Evolutionary conservation across 257 asterid genomes (phyloP).

Genomic region (Prunella vulgaris): DNA sequence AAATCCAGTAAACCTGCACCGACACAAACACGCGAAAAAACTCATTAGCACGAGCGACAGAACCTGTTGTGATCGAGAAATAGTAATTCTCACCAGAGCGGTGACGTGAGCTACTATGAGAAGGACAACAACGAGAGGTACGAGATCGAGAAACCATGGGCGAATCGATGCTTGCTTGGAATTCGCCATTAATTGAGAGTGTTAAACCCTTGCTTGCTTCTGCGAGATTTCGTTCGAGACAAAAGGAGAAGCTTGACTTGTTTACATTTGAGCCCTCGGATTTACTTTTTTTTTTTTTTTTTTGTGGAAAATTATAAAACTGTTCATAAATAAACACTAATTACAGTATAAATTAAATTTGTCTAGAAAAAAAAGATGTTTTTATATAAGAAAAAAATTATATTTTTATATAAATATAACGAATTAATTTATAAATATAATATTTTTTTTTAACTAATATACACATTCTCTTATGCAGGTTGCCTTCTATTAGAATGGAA

Average conservation of each 20-base stretch:
- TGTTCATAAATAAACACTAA: no score
- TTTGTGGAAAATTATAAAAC: no score
- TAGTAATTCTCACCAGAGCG: slow-evolving; percentile 47
- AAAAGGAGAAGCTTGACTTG: not conserved
- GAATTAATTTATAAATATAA: no score
- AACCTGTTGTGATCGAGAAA: not conserved
- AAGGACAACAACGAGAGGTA: slow-evolving; percentile 51
- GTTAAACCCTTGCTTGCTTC: slow-evolving; percentile 28
- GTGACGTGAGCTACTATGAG: slow-evolving; percentile 58
- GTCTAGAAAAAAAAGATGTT: no score
- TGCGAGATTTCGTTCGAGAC: slow-evolving; percentile 3
- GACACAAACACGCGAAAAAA: not conserved
- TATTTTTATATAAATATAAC: no score
- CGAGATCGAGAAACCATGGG: slow-evolving; percentile 59
- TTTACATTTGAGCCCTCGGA: slow-evolving; percentile 14
- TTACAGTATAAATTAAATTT: no score
- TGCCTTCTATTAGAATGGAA: no score
- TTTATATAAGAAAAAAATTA: no score
- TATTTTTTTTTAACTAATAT: no score
- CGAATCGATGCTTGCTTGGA: slow-evolving; percentile 32
- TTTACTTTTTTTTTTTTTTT: no score
- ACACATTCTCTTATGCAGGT: no score
- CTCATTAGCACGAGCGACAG: slow-evolving; percentile 1
- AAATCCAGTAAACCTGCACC: slow-evolving; percentile 78
- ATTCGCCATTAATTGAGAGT: slow-evolving; percentile 39